Evolutionary conservation across 2,329 filamentous ascomycete species (phyloP).

Genomic region (Orbilia blumenaviensis): DNA sequence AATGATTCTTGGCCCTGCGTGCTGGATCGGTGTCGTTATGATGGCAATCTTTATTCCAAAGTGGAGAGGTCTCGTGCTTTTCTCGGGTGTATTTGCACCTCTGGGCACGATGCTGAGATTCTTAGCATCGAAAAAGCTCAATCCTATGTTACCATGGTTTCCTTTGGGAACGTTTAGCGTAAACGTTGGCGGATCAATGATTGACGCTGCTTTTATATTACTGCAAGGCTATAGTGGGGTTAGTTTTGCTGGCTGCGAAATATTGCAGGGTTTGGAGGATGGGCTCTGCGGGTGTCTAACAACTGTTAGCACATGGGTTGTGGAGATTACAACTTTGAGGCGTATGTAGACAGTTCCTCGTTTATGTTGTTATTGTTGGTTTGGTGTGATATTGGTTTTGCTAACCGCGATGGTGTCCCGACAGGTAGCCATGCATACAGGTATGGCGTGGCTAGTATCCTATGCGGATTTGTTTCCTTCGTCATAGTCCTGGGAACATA

Average conservation of each 20-base stretch:
- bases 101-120: constrained; percentile 79
- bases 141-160: constrained; percentile 72
- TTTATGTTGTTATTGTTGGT: neutral
- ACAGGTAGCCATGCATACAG: constrained; percentile 55
- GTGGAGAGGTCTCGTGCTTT: constrained; percentile 80
- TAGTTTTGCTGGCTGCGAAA: constrained; percentile 71
- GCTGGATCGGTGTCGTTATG: constrained; percentile 80
- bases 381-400: neutral
- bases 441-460: constrained; percentile 56
- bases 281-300: constrained; percentile 74
- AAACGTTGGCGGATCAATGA: constrained; percentile 78
- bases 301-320: constrained; percentile 74
- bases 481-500: constrained; percentile 57
- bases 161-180: constrained; percentile 86
- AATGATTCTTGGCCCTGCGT: constrained; percentile 73
- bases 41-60: constrained; percentile 77
- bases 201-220: constrained; percentile 72
- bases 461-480: constrained; percentile 54
- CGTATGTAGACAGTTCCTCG: constrained; percentile 56
- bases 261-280: constrained; percentile 73
- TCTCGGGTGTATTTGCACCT: constrained; percentile 83
- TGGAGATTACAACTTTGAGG: constrained; percentile 68
- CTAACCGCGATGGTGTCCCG: constrained; percentile 2
- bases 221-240: constrained; percentile 63
- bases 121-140: constrained; percentile 76